phyloP scores from a whole-genome alignment of 2,329 filamentous ascomycete genomes.

The Fusarium algeriense region DNA sequence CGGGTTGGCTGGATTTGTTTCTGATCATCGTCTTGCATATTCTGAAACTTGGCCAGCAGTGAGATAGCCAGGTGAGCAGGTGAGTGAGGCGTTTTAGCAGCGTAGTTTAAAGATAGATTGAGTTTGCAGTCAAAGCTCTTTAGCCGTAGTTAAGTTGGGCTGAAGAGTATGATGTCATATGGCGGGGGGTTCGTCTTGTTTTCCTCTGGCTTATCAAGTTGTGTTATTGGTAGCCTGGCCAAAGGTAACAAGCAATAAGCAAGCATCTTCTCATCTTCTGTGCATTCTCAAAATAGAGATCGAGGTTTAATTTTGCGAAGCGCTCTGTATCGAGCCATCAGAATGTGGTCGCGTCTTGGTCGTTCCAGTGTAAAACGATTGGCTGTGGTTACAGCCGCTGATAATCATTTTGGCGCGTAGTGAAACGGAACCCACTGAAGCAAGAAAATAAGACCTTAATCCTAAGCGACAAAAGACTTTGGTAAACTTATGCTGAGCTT shows the following conservation, averaged over 20 bases:
- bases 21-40: constrained; percentile 39
- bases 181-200: constrained; percentile 3
- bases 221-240: neutral
- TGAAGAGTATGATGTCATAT: constrained; percentile 33
- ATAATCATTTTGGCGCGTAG: constrained; percentile 27
- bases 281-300: neutral
- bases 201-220: neutral
- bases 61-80: neutral
- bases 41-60: constrained; percentile 38
- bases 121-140: constrained; percentile 8
- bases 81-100: neutral
- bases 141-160: constrained; percentile 1
- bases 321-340: constrained; percentile 27
- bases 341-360: constrained; percentile 8
- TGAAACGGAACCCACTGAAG: constrained; percentile 23
- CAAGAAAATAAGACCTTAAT: neutral
- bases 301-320: constrained; percentile 23
- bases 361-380: constrained; percentile 32
- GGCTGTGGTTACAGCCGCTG: constrained; percentile 24
- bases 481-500: too few relatives aligned
- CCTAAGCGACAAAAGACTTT: too few relatives aligned
- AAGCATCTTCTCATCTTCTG: neutral
- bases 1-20: constrained; percentile 26
- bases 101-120: neutral
- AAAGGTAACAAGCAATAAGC: neutral